Evolutionary conservation across 2,329 filamentous ascomycete genomes (phyloP), one percentile per base, ranked within the genome.

Genomic region (Trichoderma harzianum): DNA sequence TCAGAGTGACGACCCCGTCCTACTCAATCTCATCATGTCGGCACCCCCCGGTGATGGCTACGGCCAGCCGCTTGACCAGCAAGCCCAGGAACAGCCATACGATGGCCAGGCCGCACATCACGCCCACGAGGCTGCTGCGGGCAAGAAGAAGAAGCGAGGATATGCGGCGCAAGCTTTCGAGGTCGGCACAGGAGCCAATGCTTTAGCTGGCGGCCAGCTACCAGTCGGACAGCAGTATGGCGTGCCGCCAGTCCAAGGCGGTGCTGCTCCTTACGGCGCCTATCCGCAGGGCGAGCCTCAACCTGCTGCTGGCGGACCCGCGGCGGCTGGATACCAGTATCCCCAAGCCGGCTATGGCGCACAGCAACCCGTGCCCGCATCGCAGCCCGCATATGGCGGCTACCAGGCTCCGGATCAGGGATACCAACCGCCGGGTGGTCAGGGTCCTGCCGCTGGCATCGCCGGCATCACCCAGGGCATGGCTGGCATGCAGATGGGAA

Each of bases 91-190:
- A 71, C 79, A 76, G 26, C 60, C 66, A 66, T 81, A 83, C 69
- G 75, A 80, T 61, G 78, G 77, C 58, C 81, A 81, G 55, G 78
- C 79, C 12, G 77, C 82, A 11, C 81, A 80, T 5, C 76, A 78
- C 32, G 73, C 21, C 47, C 47, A 76, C 24, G 79, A 75, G 57
- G 78, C 82, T 34, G 85, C 86, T 57, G 84, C 85, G 61, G 86
- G 84, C 74, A 91, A 88, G 82, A 94, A 94, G 86, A 98, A 97
- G 89, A 97, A 97, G 88, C 89, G 94, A 86, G 92, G 93, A 71
- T 98, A 98, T 85, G 96, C 96, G 69, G 93, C 93, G 71, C 93
- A 97, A 82, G 95, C 95, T 60, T 99, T 97, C 82, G 95, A 97
- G 72, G 96, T 98, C 77, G 94, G 93, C 65, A 88, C 89, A 65